Conservation (phyloP, 371 early-diverging fungal species). For the Lichtheimia corymbifera region DNA sequence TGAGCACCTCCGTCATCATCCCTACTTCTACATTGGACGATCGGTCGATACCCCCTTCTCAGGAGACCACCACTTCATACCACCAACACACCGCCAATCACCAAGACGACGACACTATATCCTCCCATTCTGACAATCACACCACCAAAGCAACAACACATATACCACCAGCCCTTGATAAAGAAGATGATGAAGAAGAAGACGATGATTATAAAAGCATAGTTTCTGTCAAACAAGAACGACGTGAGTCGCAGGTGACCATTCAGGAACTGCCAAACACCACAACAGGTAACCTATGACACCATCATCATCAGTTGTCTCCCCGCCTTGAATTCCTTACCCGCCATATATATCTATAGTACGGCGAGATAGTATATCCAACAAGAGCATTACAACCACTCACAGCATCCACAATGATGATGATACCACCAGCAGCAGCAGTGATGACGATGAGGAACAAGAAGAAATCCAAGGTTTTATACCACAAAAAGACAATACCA, state of each 20-base stretch:
- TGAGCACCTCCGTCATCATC: constrained; percentile 2
- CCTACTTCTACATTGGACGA: not conserved
- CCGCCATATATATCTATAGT: too few relatives aligned
- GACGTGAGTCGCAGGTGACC: too few relatives aligned
- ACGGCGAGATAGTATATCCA: too few relatives aligned
- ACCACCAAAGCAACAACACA: not conserved
- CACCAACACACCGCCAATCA: not conserved
- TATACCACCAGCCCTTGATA: not conserved
- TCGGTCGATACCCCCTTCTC: constrained; percentile 1
- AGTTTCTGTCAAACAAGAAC: too few relatives aligned
- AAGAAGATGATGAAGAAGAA: not conserved
- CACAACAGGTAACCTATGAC: too few relatives aligned
- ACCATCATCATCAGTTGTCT: too few relatives aligned
- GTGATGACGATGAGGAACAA: not conserved
- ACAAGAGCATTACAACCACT: too few relatives aligned
- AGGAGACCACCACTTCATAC: constrained; percentile 1
- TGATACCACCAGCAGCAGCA: too few relatives aligned
- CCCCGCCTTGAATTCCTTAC: too few relatives aligned
- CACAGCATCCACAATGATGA: too few relatives aligned
- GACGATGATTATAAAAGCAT: not conserved
- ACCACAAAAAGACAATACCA: not conserved
- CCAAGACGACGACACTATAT: not conserved
- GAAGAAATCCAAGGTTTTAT: not conserved
- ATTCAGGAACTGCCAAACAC: too few relatives aligned
- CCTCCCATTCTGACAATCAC: not conserved